Evolutionary conservation across 1,284 basidiomycete species (phyloP).

Genomic region (Apiotrichum gracile): DNA sequence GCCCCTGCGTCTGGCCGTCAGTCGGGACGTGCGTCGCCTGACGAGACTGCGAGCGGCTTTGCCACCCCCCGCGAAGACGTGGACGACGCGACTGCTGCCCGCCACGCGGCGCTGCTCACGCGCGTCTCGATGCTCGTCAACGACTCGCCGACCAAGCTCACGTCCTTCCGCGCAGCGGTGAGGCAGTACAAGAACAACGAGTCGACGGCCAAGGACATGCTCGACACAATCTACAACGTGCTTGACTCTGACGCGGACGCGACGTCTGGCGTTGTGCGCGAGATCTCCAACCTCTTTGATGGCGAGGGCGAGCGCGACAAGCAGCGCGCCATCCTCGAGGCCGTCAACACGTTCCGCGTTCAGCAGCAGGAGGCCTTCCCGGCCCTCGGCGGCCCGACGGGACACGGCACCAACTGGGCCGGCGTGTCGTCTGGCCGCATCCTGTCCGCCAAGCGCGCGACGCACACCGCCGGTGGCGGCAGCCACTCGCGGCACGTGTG

Average conservation of each 20-base stretch:
- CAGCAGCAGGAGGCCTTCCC: constrained; percentile 82
- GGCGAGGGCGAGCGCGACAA: constrained; percentile 72
- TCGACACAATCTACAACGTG: constrained; percentile 80
- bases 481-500: constrained; percentile 63
- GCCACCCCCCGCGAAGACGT: constrained; percentile 42
- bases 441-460: constrained; percentile 72
- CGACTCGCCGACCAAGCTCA: constrained; percentile 65
- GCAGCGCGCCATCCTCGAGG: constrained; percentile 62
- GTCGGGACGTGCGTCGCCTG: constrained; percentile 6
- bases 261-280: constrained; percentile 69
- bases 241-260: constrained; percentile 71
- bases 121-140: constrained; percentile 63
- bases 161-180: constrained; percentile 73
- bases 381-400: constrained; percentile 56
- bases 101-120: constrained; percentile 63
- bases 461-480: constrained; percentile 52
- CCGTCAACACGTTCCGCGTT: constrained; percentile 77
- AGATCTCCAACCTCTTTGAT: constrained; percentile 66
- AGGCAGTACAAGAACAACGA: constrained; percentile 74
- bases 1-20: constrained; percentile 5
- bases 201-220: constrained; percentile 71
- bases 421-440: constrained; percentile 73
- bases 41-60: constrained; percentile 27
- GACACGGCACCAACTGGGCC: constrained; percentile 59
- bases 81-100: constrained; percentile 44